Evolutionary conservation across 2,329 filamentous ascomycete species (phyloP), one percentile per base, ranked within the genome.

Genomic region (Neobulgaria alba): DNA sequence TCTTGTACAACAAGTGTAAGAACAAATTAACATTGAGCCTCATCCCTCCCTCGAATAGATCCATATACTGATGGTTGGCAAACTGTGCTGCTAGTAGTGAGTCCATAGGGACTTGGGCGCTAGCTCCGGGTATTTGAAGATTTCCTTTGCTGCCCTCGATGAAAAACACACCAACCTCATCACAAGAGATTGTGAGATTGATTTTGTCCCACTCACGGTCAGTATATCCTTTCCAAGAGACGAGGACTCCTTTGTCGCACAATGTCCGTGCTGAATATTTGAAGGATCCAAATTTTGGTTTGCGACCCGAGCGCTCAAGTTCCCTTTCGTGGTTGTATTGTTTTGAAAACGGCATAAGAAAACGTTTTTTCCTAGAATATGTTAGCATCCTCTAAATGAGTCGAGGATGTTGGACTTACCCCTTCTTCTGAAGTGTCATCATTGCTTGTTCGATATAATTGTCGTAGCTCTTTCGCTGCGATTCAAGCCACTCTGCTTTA

Each of bases 401-500:
- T n/a, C n/a, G n/a, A n/a, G n/a, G 52, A 36, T 39, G 14, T 1
- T 17, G 26, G 23, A 63, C 74, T 61, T 72, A 82, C 76, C 83
- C 89, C 66, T 95, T 95, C 64, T 95, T 95, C 63, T 96, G 92
- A 43, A 98, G 71, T 3, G 93, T 98, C 45, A 89, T 75, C 86
- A 98, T 95, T 36, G 92, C 90, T 63, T 95, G 89, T 67, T 98
- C 93, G 58, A 98, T 95, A 65, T 98, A 98, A 66, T 98, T 88
- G 60, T 98, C 95, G 67, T 98, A 98, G 50, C 82, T 92, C 71
- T 95, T 95, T 46, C 94, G 77, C 65, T 98, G 92, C 54, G 88
- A 84, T 59, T 98, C 92, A 8, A 98, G 75, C 64, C 93, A 98
- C 50, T 79, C 77, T 29, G 90, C 89, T 67, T 98, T 92, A 53